These are phyloP conservation scores for Rhododendron ferrugineum DNA, from an alignment of 148 eudicot genomes.

Conservation along the genomic window DNA sequence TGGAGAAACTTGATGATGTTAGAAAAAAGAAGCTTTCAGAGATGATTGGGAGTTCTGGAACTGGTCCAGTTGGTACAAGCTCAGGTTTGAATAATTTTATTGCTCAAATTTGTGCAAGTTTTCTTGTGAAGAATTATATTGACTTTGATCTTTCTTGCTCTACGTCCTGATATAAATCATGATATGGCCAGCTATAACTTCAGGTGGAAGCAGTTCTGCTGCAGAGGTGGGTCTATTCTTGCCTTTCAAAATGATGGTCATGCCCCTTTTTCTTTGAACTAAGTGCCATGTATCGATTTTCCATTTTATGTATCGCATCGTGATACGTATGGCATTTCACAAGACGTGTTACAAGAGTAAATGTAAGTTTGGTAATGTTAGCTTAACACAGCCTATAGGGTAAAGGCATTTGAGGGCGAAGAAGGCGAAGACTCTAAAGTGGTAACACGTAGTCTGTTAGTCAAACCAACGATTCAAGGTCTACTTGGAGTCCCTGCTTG, in stretches of 20 bases:
- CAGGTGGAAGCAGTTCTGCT: constrained; percentile 46
- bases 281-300: not conserved
- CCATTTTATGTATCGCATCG: not conserved
- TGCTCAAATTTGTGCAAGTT: not conserved
- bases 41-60: constrained; percentile 78
- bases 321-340: not conserved
- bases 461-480: too few species aligned
- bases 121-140: not conserved
- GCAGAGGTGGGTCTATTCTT: constrained; percentile 44
- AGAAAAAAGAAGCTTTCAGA: constrained; percentile 89
- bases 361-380: not conserved
- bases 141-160: not conserved
- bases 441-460: too few species aligned
- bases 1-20: constrained; percentile 97
- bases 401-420: too few species aligned
- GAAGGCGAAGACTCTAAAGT: too few species aligned
- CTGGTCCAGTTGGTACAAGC: constrained; percentile 42
- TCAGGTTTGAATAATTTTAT: constrained; percentile 44
- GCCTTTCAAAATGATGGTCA: constrained; percentile 2
- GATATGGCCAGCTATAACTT: constrained; percentile 36
- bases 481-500: too few species aligned
- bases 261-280: not conserved
- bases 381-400: too few species aligned
- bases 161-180: constrained; percentile 3
- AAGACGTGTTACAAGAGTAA: not conserved